Evolutionary conservation across 1,284 basidiomycete genomes (phyloP), one percentile per base, ranked within the genome.

Genomic region (Sanghuangporus sanghuang): DNA sequence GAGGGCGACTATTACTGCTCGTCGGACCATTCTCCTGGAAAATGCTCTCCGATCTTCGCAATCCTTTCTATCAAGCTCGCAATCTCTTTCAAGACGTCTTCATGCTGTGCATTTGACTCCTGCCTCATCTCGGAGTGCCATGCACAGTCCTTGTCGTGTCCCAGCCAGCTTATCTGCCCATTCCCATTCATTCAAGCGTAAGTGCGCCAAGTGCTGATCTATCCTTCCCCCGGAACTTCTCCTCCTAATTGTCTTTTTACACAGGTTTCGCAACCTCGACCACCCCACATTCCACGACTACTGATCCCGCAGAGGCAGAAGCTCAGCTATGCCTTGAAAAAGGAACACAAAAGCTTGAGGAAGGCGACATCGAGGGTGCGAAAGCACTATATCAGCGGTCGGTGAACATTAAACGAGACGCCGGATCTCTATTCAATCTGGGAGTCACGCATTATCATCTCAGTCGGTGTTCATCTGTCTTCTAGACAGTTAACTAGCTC

Each of bases 401-500:
- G 70, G 83, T 91, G 12, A 85, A 90, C 68, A 90, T 95, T 64
- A 89, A 90, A 73, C 84, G 88, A 65, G 93, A 85, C 64, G 87
- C 92, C 16, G 92, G 89, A 70, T 89, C 91, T 16, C 81, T 94
- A 49, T 95, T 94, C 77, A 95, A 95, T 73, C 81, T 95, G 21
- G 93, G 93, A 49, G 93, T 95, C 40, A 93, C 92, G 3, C 86
- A 92, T 71, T 95, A 94, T 74, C 93, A 95, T 74, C 83, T 93
- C 54, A 93, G 92, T 92, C 72, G 32, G 50, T 52, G 32, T 61
- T 57, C 65, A 44, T 63, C 59, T 64, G 21, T 67, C 57, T 64
- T 64, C 44, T 18, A n/a, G 16, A n/a, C 44, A 18, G 38, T 63
- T 53, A 61, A 40, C 59, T 61, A 50, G 65, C 62, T 64, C 67